Percentiles rank a stretch among this genome's conserved stretches.
Evolutionary conservation across 2,329 filamentous ascomycete species (phyloP).

Genomic region (Alternaria solani): DNA sequence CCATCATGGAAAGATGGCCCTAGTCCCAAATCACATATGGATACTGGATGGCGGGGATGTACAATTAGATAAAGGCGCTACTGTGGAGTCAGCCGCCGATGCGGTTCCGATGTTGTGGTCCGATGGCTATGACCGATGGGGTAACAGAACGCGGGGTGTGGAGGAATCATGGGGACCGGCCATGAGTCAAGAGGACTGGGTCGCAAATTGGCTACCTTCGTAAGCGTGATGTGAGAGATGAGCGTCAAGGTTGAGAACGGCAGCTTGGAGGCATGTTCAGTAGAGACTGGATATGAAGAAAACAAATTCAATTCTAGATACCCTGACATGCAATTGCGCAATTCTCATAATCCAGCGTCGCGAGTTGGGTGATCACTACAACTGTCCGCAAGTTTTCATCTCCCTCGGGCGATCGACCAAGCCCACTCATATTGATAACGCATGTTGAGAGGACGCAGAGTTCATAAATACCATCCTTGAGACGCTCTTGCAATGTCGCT

Average conservation of each 20-base stretch:
- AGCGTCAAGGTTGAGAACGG: background rate
- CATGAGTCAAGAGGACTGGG: background rate
- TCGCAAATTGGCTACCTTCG: background rate
- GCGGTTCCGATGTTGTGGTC: background rate
- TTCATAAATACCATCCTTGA: background rate
- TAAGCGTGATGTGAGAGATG: background rate
- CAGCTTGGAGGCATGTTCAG: background rate
- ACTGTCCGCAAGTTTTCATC: background rate
- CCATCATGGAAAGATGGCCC: background rate
- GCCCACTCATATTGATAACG: background rate
- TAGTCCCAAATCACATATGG: background rate
- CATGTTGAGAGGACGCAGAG: background rate
- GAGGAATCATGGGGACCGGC: background rate
- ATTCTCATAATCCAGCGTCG: background rate
- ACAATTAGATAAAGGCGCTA: background rate
- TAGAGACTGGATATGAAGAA: background rate
- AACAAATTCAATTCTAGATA: background rate
- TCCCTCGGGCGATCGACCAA: background rate
- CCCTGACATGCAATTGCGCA: background rate
- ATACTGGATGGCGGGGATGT: background rate
- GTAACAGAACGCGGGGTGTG: background rate
- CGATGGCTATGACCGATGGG: background rate
- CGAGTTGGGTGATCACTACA: background rate
- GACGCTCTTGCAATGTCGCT: background rate
- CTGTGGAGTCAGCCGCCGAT: background rate